phyloP scores from a whole-genome alignment of 192 early-diverging fungal genomes.

The Pilobolus umbonatus region DNA sequence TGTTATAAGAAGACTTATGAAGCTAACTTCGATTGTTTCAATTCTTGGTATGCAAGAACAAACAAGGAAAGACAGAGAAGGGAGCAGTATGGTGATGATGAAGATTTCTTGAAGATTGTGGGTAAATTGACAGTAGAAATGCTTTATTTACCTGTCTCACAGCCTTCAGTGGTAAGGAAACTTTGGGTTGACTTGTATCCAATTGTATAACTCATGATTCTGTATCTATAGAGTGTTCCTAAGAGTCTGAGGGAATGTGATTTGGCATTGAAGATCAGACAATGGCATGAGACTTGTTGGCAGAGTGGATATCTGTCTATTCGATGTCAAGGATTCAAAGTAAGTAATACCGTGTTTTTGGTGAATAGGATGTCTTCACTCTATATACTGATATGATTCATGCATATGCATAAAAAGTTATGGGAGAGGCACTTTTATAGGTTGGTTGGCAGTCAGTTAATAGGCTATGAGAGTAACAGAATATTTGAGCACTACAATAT shows the following conservation, averaged over 20 bases:
- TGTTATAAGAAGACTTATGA: conserved; percentile 22
- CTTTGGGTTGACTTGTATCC: background rate
- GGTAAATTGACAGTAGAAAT: conserved; percentile 23
- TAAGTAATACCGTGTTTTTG: background rate
- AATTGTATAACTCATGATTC: background rate
- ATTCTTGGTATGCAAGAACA: conserved; percentile 22
- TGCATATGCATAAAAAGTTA: background rate
- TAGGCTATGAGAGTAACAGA: conserved; percentile 11
- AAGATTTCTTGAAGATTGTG: conserved; percentile 20
- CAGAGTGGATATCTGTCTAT: conserved; percentile 17
- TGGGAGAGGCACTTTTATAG: conserved; percentile 18
- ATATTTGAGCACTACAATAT: conserved; percentile 21
- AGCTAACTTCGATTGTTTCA: conserved; percentile 28
- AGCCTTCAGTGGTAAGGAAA: conserved; percentile 16
- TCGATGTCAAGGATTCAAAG: conserved; percentile 15
- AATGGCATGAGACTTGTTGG: conserved; percentile 28
- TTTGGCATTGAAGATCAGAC: conserved; percentile 16
- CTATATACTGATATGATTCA: background rate
- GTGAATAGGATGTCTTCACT: background rate
- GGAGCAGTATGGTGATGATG: conserved; percentile 22
- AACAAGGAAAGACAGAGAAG: conserved; percentile 9
- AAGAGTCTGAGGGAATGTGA: conserved; percentile 25
- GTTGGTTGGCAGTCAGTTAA: conserved; percentile 19
- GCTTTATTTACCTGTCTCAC: conserved; percentile 25
- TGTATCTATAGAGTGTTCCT: conserved; percentile 11